phyloP scores from a whole-genome alignment of 768 basidiomycete species.

The Boletus rufocinnamomeus region DNA sequence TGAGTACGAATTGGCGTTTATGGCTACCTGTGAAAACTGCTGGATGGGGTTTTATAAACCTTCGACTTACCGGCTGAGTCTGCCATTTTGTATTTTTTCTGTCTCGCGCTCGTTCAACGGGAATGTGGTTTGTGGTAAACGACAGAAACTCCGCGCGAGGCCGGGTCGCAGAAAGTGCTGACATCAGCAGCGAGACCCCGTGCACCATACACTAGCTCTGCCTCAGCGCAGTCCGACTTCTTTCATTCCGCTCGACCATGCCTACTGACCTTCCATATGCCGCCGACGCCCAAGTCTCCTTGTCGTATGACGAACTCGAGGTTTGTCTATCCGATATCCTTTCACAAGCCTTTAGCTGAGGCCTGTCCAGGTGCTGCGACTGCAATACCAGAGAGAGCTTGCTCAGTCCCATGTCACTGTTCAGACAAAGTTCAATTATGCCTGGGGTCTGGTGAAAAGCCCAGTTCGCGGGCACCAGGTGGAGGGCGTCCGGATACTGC shows the following conservation, averaged over 20 bases:
- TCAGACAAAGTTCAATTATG: conserved; percentile 97
- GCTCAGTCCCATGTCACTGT: conserved; percentile 81
- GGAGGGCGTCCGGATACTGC: conserved; percentile 87
- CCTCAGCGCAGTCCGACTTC: conserved; percentile 17
- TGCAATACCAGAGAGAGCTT: conserved; percentile 89
- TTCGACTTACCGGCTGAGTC: conserved; percentile 58
- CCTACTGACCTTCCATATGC: conserved; percentile 91
- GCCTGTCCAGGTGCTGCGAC: conserved; percentile 65
- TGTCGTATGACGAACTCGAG: conserved; percentile 88
- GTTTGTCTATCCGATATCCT: conserved; percentile 39
- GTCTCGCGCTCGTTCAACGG: conserved; percentile 16
- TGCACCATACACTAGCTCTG: conserved; percentile 8
- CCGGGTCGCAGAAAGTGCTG: conserved; percentile 16
- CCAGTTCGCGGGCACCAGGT: conserved; percentile 82
- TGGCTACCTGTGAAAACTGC: conserved; percentile 32
- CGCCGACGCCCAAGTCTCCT: conserved; percentile 88
- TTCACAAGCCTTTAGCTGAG: neutral
- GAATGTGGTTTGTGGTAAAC: conserved; percentile 30
- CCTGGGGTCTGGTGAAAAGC: conserved; percentile 96
- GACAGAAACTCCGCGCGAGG: conserved; percentile 22
- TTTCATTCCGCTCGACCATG: conserved; percentile 41
- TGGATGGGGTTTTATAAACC: conserved; percentile 13
- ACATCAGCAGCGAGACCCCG: conserved; percentile 29
- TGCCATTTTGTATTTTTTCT: conserved; percentile 39
- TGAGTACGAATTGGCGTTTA: conserved; percentile 32